These are phyloP conservation scores for Fragaria vesca DNA, from an alignment of 306 rosid genomes.

Conservation along the genomic window DNA sequence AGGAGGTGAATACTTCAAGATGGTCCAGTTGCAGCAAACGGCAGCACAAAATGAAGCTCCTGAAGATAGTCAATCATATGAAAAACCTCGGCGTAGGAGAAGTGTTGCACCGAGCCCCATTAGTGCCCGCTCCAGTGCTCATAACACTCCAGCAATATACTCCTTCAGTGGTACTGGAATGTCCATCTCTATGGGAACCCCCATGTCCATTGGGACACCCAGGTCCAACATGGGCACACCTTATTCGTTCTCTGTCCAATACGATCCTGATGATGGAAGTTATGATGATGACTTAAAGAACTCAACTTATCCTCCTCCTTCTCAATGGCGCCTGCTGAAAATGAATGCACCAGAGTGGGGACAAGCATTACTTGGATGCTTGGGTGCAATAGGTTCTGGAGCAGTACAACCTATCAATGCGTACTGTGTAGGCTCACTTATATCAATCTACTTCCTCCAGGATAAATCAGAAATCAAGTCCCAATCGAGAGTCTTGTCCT, in stretches of 20 bases:
- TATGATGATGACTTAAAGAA: conserved; percentile 42
- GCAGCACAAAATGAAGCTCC: conserved; percentile 45
- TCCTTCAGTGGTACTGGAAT: conserved; percentile 57
- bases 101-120: conserved; percentile 61
- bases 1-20: conserved; percentile 62
- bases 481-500: conserved; percentile 55
- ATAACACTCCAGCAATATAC: conserved; percentile 40
- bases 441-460: conserved; percentile 61
- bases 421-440: conserved; percentile 68
- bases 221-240: conserved; percentile 64
- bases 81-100: conserved; percentile 42
- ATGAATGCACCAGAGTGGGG: conserved; percentile 84
- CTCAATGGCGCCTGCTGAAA: conserved; percentile 68
- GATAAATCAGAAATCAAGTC: conserved; percentile 47
- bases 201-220: conserved; percentile 37
- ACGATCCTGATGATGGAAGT: conserved; percentile 58
- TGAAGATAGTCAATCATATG: conserved; percentile 35
- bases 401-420: conserved; percentile 88
- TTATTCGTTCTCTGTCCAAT: conserved; percentile 68
- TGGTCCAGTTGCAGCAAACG: conserved; percentile 75
- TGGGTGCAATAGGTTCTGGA: conserved; percentile 84
- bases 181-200: conserved; percentile 57
- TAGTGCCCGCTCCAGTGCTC: conserved; percentile 56
- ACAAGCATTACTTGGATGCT: conserved; percentile 66
- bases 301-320: conserved; percentile 54